Percentiles rank a stretch among this genome's conserved stretches.
Evolutionary conservation across 345 rosid genomes (phyloP).

Genomic region (Eucalyptus pauciflora): DNA sequence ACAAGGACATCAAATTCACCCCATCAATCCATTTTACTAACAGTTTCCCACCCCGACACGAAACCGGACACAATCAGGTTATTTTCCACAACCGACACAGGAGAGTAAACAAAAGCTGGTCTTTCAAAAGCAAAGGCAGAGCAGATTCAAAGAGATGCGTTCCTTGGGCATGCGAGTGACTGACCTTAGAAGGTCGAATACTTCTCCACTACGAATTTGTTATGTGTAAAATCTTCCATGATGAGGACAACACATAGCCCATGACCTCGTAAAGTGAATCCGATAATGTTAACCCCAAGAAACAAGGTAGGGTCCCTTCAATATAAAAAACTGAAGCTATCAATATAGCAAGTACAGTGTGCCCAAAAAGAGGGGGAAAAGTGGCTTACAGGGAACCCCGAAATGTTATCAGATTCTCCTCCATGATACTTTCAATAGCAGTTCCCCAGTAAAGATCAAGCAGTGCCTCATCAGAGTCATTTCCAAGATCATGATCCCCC

Average conservation of each 20-base stretch:
- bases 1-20: background rate
- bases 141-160: background rate
- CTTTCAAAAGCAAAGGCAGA: background rate
- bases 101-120: background rate
- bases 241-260: background rate
- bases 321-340: background rate
- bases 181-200: background rate
- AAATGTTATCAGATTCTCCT: background rate
- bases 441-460: background rate
- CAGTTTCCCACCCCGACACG: background rate
- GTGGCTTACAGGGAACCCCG: background rate
- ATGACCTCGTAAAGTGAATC: background rate
- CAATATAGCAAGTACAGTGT: background rate
- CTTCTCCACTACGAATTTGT: background rate
- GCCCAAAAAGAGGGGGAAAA: background rate
- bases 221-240: background rate
- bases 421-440: background rate
- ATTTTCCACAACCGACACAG: background rate
- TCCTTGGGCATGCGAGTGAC: background rate
- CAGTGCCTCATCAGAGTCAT: background rate
- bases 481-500: background rate
- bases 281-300: background rate
- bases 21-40: background rate
- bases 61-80: background rate
- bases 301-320: background rate